Percentiles rank a stretch among this genome's conserved stretches.
Evolutionary conservation across 164 flowering plant genomes (phyloP).

Genomic region (Nymphaea colorata): DNA sequence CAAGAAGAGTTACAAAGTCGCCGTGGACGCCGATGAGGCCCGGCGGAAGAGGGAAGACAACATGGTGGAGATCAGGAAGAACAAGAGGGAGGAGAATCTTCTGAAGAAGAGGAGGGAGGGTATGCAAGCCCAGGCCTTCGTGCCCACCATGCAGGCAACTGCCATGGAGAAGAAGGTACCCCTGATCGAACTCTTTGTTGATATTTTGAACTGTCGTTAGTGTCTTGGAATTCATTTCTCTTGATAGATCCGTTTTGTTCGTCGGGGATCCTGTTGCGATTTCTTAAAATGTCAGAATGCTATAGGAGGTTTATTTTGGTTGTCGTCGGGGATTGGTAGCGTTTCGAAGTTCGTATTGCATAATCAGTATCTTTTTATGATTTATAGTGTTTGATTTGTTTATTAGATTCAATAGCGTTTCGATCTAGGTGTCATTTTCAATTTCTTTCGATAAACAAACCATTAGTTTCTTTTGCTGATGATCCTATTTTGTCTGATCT

Average conservation of each 20-base stretch:
- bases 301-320: not conserved
- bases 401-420: not conserved
- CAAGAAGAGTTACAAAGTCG: slow-evolving; percentile 75
- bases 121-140: slow-evolving; percentile 35
- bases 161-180: slow-evolving; percentile 42
- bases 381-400: too few species aligned
- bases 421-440: not conserved
- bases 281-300: too few species aligned
- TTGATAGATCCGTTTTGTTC: not conserved
- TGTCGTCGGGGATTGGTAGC: not conserved
- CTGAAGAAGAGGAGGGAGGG: slow-evolving; percentile 72
- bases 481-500: not conserved
- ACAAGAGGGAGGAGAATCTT: slow-evolving; percentile 54
- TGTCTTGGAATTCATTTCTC: not conserved
- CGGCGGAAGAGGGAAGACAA: slow-evolving; percentile 66
- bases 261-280: not conserved
- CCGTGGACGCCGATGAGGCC: slow-evolving; percentile 79
- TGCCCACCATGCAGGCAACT: slow-evolving; percentile 23
- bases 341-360: not conserved
- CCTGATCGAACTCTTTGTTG: not conserved
- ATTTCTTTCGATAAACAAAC: not conserved
- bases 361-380: not conserved
- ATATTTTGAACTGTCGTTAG: not conserved
- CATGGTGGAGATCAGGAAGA: slow-evolving; percentile 81
- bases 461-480: too few species aligned